Conservation (phyloP, 352 stramenopile genomes). For the Globisporangium echinulatum region DNA sequence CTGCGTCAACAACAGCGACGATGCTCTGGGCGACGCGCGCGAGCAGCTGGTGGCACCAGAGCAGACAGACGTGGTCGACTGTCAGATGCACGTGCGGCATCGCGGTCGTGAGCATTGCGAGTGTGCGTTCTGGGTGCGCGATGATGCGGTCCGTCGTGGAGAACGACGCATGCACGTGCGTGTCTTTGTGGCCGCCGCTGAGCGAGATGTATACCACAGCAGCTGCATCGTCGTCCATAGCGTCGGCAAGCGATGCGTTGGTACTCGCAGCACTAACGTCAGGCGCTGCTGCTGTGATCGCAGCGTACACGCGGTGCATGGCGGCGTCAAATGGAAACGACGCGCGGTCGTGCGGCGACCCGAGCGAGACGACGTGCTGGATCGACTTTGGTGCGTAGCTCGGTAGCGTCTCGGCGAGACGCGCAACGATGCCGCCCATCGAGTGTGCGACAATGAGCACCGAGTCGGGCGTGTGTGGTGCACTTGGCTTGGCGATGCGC, state of each 20-base stretch:
- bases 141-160: conserved; percentile 34
- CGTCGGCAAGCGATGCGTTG: conserved; percentile 1
- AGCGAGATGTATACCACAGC: conserved; percentile 62
- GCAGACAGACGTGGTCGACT: conserved; percentile 76
- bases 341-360: conserved; percentile 47
- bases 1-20: conserved; percentile 46
- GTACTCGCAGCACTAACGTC: not conserved
- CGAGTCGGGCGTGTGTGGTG: conserved; percentile 26
- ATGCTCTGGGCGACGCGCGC: conserved; percentile 55
- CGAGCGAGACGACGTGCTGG: conserved; percentile 67
- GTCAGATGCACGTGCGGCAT: conserved; percentile 57
- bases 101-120: conserved; percentile 48
- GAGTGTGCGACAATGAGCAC: conserved; percentile 80
- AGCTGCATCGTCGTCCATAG: conserved; percentile 4
- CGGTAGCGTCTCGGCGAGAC: conserved; percentile 51
- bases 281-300: conserved; percentile 22
- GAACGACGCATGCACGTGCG: conserved; percentile 52
- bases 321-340: conserved; percentile 63
- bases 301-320: conserved; percentile 53
- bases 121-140: conserved; percentile 16
- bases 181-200: conserved; percentile 77
- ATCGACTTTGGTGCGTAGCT: conserved; percentile 76
- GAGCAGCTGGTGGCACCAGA: conserved; percentile 84
- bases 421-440: conserved; percentile 77
- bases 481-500: conserved; percentile 7